Conservation (phyloP, 352 stramenopile species). For the Pythium brachiatum region DNA sequence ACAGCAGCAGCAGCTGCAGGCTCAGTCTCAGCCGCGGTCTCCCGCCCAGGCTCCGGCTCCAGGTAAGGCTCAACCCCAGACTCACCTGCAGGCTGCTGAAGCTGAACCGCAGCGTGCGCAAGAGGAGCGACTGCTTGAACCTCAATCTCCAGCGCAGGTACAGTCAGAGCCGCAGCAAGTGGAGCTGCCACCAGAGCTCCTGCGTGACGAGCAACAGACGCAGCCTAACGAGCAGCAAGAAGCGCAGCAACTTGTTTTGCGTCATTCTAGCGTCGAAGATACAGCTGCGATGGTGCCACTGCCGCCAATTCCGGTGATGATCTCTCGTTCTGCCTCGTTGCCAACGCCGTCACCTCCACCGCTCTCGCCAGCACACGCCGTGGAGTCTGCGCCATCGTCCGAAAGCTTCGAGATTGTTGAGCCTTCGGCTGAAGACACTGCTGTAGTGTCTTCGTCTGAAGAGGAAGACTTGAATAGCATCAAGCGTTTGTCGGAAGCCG, state of each 20-base stretch:
- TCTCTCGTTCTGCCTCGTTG: not conserved
- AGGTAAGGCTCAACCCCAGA: no score
- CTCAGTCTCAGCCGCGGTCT: not conserved
- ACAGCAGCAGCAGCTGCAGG: not conserved
- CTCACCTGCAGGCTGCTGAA: no score
- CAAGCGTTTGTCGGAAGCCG: not conserved
- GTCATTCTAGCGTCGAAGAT: not conserved
- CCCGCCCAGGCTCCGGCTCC: not conserved
- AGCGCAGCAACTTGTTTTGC: not conserved
- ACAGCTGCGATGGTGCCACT: not conserved
- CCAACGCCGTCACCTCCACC: constrained; percentile 18
- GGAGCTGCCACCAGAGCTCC: not conserved
- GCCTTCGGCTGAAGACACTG: not conserved
- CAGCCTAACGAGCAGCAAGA: not conserved
- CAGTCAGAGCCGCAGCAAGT: not conserved
- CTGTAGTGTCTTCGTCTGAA: not conserved
- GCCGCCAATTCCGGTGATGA: not conserved
- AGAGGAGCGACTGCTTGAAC: no score
- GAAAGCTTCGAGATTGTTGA: not conserved
- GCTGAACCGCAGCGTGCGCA: no score
- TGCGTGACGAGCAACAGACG: not conserved
- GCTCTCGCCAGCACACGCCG: constrained; percentile 18
- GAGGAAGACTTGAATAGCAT: not conserved
- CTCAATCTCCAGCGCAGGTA: no score
- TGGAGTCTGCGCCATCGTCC: not conserved